These are phyloP conservation scores for Calocera viscosa DNA, from an alignment of 768 basidiomycete species.

Conservation along the genomic window DNA sequence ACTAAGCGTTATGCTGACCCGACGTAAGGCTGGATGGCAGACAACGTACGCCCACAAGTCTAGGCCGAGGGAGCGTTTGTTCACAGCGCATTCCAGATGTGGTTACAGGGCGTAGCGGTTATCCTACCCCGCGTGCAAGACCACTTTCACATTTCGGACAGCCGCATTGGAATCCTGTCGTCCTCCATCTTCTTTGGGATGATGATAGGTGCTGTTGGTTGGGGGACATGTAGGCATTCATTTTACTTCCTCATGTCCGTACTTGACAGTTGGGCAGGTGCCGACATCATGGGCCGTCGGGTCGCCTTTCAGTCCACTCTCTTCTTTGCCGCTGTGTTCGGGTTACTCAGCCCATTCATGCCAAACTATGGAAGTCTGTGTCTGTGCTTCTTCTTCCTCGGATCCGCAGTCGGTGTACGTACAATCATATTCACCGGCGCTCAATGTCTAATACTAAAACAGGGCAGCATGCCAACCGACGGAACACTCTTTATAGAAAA, in stretches of 20 bases:
- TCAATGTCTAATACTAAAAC: not conserved
- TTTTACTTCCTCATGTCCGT: not conserved
- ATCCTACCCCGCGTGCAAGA: slow-evolving; percentile 93
- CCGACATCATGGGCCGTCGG: slow-evolving; percentile 78
- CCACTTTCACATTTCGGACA: slow-evolving; percentile 56
- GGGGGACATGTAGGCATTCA: slow-evolving; percentile 65
- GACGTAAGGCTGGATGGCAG: slow-evolving; percentile 73
- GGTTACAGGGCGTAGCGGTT: slow-evolving; percentile 83
- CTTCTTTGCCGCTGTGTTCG: slow-evolving; percentile 81
- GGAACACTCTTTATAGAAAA: slow-evolving; percentile 87
- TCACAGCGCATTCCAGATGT: slow-evolving; percentile 49
- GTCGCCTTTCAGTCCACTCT: slow-evolving; percentile 88
- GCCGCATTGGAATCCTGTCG: slow-evolving; percentile 66
- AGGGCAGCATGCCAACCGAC: slow-evolving; percentile 96
- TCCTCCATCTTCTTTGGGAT: slow-evolving; percentile 91
- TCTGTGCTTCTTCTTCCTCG: slow-evolving; percentile 68
- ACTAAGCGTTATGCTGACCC: slow-evolving; percentile 11
- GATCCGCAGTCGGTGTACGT: slow-evolving; percentile 84
- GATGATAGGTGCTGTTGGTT: slow-evolving; percentile 87
- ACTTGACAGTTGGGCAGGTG: slow-evolving; percentile 35
- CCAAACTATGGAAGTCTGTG: slow-evolving; percentile 59
- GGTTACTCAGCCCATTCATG: slow-evolving; percentile 62
- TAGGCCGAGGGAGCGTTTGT: not conserved
- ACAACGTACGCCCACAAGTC: slow-evolving; percentile 47
- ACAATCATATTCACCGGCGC: not conserved